These are phyloP conservation scores for Microbotryum lychnidis-dioicae DNA, from an alignment of 1,284 basidiomycete genomes.

Conservation along the genomic window DNA sequence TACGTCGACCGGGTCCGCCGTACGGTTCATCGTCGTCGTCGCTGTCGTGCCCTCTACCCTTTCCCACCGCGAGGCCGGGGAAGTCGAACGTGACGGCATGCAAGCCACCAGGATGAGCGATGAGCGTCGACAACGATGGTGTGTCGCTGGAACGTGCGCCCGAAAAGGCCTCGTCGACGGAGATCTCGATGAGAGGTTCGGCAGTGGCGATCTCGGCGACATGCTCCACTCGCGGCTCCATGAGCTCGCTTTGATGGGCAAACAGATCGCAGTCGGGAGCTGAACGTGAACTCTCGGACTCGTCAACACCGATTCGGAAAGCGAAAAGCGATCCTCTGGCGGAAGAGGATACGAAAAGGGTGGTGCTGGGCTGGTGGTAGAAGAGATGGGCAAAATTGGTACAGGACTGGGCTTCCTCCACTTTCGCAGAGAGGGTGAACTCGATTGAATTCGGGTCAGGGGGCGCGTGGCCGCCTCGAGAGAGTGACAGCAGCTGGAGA, in stretches of 20 bases:
- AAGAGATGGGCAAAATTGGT: constrained; percentile 1
- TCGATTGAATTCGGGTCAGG: neutral
- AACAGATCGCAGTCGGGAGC: neutral
- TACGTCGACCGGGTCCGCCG: constrained; percentile 10
- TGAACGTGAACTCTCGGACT: neutral
- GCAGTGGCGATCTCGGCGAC: constrained; percentile 20
- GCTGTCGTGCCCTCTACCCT: neutral
- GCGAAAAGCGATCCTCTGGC: constrained; percentile 20
- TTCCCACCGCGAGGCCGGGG: neutral
- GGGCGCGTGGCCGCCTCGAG: neutral
- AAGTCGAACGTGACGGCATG: constrained; percentile 13
- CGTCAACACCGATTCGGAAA: constrained; percentile 13
- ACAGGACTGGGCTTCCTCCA: neutral
- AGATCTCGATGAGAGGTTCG: constrained; percentile 6
- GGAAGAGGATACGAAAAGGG: constrained; percentile 17
- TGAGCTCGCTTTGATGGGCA: neutral
- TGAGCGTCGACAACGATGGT: constrained; percentile 2
- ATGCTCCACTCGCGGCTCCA: constrained; percentile 7
- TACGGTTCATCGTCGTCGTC: neutral
- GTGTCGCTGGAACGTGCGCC: neutral
- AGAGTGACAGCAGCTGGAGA: constrained; percentile 6
- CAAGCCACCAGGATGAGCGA: constrained; percentile 11
- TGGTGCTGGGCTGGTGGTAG: constrained; percentile 8
- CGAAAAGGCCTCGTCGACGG: constrained; percentile 3
- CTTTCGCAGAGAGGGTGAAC: neutral